These are phyloP conservation scores for Beauveria varroae DNA, from an alignment of 2,329 filamentous ascomycete species.

Conservation along the genomic window DNA sequence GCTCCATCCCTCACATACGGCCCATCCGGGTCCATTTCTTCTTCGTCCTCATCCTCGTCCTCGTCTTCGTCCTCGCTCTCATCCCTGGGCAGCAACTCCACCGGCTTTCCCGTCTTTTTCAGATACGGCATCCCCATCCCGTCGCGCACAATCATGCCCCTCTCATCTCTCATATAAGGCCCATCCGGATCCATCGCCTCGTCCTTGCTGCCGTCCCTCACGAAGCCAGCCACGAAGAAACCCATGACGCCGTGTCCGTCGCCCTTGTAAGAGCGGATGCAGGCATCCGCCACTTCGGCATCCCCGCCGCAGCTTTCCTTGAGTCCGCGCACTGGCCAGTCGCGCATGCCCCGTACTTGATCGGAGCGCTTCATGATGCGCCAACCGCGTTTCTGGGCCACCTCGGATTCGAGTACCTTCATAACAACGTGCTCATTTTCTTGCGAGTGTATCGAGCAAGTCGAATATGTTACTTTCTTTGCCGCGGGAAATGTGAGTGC, in stretches of 20 bases:
- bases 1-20: constrained; percentile 48
- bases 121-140: constrained; percentile 30
- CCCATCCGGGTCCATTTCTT: constrained; percentile 27
- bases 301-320: constrained; percentile 41
- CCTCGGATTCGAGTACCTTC: constrained; percentile 57
- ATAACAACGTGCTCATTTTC: constrained; percentile 87
- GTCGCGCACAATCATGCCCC: constrained; percentile 43
- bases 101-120: constrained; percentile 26
- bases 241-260: constrained; percentile 84
- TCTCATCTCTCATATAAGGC: constrained; percentile 46
- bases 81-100: constrained; percentile 17
- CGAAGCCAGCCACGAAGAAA: constrained; percentile 89
- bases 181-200: constrained; percentile 27
- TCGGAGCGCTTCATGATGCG: constrained; percentile 61
- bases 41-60: constrained; percentile 16
- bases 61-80: constrained; percentile 23
- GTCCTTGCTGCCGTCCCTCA: constrained; percentile 28
- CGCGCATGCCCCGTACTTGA: constrained; percentile 68
- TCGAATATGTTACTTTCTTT: constrained; percentile 78
- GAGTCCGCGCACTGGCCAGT: constrained; percentile 64
- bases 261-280: constrained; percentile 73
- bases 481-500: constrained; percentile 76
- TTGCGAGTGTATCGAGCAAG: constrained; percentile 77
- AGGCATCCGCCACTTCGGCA: constrained; percentile 57
- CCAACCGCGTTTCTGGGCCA: constrained; percentile 67